phyloP scores from a whole-genome alignment of 2,329 filamentous ascomycete species.

The Fusarium setosum region DNA sequence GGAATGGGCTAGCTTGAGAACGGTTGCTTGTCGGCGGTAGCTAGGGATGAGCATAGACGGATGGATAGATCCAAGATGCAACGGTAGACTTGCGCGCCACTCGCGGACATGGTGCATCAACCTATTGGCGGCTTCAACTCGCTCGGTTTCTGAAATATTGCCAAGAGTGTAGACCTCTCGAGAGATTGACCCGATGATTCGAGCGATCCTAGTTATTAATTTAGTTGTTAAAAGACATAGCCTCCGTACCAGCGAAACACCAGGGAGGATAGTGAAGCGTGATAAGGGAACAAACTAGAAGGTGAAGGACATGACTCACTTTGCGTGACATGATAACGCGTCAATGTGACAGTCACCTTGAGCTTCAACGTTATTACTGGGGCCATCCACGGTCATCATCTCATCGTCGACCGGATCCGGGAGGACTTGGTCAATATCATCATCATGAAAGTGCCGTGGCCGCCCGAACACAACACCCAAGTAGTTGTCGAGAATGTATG shows the following conservation, averaged over 20 bases:
- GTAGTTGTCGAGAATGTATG: conserved; percentile 72
- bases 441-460: conserved; percentile 70
- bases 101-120: conserved; percentile 52
- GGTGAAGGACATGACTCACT: conserved; percentile 24
- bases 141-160: conserved; percentile 48
- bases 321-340: conserved; percentile 58
- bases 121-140: conserved; percentile 51
- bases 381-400: conserved; percentile 60
- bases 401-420: conserved; percentile 67
- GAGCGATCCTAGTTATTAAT: conserved; percentile 48
- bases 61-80: conserved; percentile 55
- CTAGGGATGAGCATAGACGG: conserved; percentile 58
- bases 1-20: conserved; percentile 64
- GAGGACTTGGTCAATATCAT: conserved; percentile 72
- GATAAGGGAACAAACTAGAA: too few relatives aligned
- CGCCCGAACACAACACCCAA: conserved; percentile 72
- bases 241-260: too few relatives aligned
- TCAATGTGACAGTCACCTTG: conserved; percentile 61
- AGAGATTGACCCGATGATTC: conserved; percentile 53
- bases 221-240: too few relatives aligned
- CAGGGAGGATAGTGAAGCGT: too few relatives aligned
- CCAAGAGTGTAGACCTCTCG: conserved; percentile 54
- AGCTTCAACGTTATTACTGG: conserved; percentile 43
- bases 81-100: conserved; percentile 54
- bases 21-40: conserved; percentile 61